Evolutionary conservation across 2,329 filamentous ascomycete species (phyloP), one percentile per base, ranked within the genome.

Genomic region (Trichoderma hamatum): DNA sequence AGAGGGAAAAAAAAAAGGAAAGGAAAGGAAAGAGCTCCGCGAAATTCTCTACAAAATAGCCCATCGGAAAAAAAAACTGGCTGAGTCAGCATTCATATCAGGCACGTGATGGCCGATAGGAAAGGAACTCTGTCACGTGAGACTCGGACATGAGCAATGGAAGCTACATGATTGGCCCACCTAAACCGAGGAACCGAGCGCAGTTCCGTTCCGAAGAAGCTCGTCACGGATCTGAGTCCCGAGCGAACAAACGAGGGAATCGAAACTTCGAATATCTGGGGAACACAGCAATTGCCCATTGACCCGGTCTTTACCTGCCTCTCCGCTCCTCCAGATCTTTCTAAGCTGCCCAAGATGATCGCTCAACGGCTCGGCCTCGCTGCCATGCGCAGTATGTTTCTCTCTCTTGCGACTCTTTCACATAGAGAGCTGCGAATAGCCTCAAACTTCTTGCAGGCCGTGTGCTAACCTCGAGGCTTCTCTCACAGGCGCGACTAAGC

Each of bases 361-460:
- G 82, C 84, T 76, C 84, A 86, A 75, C 81, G 86, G 81, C 82
- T 87, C 76, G 86, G 86, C 78, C 77, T 87, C 73, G 83, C 84
- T 80, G 86, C 86, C 78, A 79, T 88, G 78, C 85, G 86, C 79
- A 84, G 86, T 68, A 85, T 84, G 86, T 88, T 78, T 43, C 19
- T n/a, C 39, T 43, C 75, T 83, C 76, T 32, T 52, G 64, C 46
- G 16, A n/a, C 28, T 16, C 49, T 19, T 67, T 67, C 28, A 60
- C 65, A 64, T 32, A 34, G 28, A 43, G 39, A 61, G 63, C 39
- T 49, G 71, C 51, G 72, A 73, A 75, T 71, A 71, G 30, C 70
- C 70, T 75, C 72, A 63, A n/a, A 24, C 30, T 10, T 19, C 16
- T 7, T 19, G 39, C 16, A 21, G 4, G 51, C 34, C 6, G 10